Evolutionary conservation across 75 land plant genomes (phyloP).

Genomic region (Sequoia sempervirens): DNA sequence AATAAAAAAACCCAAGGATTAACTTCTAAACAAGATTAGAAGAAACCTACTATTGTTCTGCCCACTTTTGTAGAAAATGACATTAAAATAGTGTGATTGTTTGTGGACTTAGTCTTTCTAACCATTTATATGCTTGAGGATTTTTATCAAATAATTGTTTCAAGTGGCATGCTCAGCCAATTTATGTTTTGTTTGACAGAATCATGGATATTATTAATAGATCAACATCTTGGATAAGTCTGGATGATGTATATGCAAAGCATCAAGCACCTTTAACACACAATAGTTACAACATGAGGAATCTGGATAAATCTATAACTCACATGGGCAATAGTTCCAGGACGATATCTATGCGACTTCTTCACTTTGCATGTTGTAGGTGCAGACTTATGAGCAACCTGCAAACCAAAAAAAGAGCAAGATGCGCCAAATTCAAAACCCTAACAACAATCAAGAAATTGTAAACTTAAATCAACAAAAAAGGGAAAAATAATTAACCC

Average conservation of each 20-base stretch:
- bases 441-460: too few species aligned
- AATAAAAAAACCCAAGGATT: background rate
- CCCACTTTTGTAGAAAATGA: background rate
- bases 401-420: too few species aligned
- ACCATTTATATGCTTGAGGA: background rate
- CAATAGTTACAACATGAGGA: conserved; percentile 7
- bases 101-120: conserved; percentile 1
- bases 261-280: conserved; percentile 41
- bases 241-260: conserved; percentile 27
- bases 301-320: conserved; percentile 35
- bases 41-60: background rate
- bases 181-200: conserved; percentile 27
- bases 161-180: background rate
- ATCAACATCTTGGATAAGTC: conserved; percentile 22
- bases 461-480: too few species aligned
- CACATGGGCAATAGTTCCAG: too few species aligned
- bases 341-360: too few species aligned
- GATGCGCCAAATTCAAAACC: too few species aligned
- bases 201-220: conserved; percentile 31
- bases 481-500: too few species aligned
- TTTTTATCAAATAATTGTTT: background rate
- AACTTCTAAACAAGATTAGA: background rate
- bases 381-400: too few species aligned
- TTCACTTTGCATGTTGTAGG: too few species aligned
- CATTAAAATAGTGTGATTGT: background rate